Base-by-base conservation (phyloP, 176 grass and related monocot species). In the Puccinellia tenuiflora region DNA sequence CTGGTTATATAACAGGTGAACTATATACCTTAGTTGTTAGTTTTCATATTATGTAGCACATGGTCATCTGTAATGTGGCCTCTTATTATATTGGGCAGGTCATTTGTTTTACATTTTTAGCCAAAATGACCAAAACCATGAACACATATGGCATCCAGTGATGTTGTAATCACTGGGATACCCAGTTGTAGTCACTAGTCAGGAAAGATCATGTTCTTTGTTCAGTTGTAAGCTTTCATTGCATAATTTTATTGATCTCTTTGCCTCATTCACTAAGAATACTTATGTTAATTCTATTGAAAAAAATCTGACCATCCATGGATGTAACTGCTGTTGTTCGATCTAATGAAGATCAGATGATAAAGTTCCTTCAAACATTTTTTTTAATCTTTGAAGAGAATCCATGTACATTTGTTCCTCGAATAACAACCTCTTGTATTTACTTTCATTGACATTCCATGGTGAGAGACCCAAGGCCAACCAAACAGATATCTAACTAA, bases 1-100 rank as follows among this genome's bases (percentile, higher is more conserved):
- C 96, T 75, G 96, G 96, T 81, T 98, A 95, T 85, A 98, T 95
- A 84, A 98, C 96, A 80, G 95, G 92, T 97, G 91, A 48, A 80
- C 43, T 48, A 51, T 83, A 43, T 91, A 26, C 29, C 28, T 73
- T 71, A 14, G 28, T 37, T 76, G 62, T 4, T 79, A 14, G 51
- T 72, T 72, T 72, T 9, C 66, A 47, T 76, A 57, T 9, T 69
- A 81, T 43, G 51, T 20, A 43, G 17, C 31, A 21, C 26, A 42
- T 21, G 57, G 60, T 57, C 21, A 40, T 63, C 35, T 50, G 5
- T 61, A 66, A 39, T 51, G 14, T 69, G 22, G 5, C 38, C 46
- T 18, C 29, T 29, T 54, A 30, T 52, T 30, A 48, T 33, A 8
- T 74, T 75, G 57, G 35, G 5, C 42, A 64, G 40, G 21, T 70